Base-by-base conservation (phyloP, 1,284 basidiomycete species). In the Puccinia polysora region DNA sequence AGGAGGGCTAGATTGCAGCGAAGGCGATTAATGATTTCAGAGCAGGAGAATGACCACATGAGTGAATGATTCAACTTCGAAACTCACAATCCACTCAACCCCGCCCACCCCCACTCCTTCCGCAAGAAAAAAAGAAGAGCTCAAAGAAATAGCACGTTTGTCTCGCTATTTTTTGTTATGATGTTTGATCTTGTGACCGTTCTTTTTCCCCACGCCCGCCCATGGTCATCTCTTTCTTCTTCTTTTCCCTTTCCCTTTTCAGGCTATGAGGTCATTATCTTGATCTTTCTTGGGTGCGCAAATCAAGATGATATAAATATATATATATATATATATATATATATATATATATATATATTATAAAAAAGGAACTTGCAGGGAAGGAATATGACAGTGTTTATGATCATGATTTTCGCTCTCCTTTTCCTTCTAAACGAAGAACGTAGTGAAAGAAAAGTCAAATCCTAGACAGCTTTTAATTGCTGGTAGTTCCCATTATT, bases 1-100 rank as follows among this genome's bases (percentile, higher is more conserved):
- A 30, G 8, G 32, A n/a, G 43, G 14, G 23, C 59, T 32, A 45
- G 59, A 30, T 40, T 62, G 38, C 40, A 62, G 47, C 38, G 59
- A 10, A 47, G 15, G 7, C 38, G 47, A 40, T 62, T 62, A 18
- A 62, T 62, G 10, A 6, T n/a, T 6, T 28, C 38, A 12, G 59
- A 62, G 47, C 38, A 43, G 43, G 8, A 23, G 23, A 62, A 62
- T 28, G 59, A 62, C 12, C 6, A 14, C 18, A 8, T 8, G 18
- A 43, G 40, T 43, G 8, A 18, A 43, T 43, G 40, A 43, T 43
- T n/a, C n/a, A n/a, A n/a, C n/a, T n/a, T n/a, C n/a, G n/a, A n/a
- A n/a, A n/a, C n/a, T n/a, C n/a, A n/a, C n/a, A n/a, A n/a, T n/a
- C n/a, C n/a, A n/a, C n/a, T n/a, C n/a, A n/a, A n/a, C n/a, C n/a